Evolutionary conservation across 106 monocot genomes (phyloP).

Genomic region (Ottelia alismoides): DNA sequence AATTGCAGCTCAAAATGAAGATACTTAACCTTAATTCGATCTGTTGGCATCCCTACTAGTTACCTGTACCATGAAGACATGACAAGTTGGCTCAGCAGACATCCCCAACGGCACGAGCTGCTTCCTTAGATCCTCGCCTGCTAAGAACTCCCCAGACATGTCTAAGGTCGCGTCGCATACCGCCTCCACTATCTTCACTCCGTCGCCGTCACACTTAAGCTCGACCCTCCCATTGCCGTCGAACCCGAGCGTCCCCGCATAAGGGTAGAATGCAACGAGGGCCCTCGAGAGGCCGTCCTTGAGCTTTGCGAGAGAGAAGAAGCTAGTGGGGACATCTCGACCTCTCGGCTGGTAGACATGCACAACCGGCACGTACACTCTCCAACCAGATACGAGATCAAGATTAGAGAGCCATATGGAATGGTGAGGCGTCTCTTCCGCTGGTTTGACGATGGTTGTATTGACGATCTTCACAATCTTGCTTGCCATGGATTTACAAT

Average conservation of each 20-base stretch:
- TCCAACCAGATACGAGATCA: not conserved
- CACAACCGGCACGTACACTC: not conserved
- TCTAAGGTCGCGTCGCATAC: conserved; percentile 4
- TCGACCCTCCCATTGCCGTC: not conserved
- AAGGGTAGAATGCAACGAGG: not conserved
- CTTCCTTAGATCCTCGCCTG: conserved; percentile 18
- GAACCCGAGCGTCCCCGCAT: not conserved
- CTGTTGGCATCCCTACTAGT: not conserved
- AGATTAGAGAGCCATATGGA: not conserved
- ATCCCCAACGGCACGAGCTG: conserved; percentile 16
- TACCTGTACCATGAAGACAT: conserved; percentile 36
- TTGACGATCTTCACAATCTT: too few relatives aligned
- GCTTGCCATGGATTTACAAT: too few relatives aligned
- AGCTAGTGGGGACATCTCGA: not conserved
- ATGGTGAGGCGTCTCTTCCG: too few relatives aligned
- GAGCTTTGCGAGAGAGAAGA: not conserved
- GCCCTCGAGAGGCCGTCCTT: not conserved
- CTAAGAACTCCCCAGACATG: conserved; percentile 33
- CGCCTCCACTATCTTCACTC: not conserved
- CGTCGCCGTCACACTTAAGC: not conserved
- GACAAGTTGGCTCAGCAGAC: not conserved
- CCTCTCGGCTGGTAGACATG: not conserved
- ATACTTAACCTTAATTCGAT: too few relatives aligned
- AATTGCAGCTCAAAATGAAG: too few relatives aligned
- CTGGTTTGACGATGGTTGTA: too few relatives aligned